A percentile compares a stretch with the other conserved stretches of the same genome.
phyloP scores from a whole-genome alignment of 2,329 filamentous ascomycete species.

The Chrysoporthe austroafricana region DNA sequence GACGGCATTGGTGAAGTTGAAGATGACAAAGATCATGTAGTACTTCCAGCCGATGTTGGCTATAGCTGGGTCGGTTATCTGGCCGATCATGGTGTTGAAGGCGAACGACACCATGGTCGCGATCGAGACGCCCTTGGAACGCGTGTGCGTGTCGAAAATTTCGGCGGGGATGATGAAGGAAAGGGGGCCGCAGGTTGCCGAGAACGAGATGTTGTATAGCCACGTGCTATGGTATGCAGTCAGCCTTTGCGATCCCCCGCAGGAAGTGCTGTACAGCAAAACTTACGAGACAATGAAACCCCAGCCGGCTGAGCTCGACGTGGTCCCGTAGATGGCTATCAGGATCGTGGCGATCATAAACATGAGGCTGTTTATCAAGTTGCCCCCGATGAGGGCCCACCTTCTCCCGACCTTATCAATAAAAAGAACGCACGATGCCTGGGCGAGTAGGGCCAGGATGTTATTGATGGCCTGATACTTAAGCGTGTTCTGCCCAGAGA shows the following conservation, averaged over 20 bases:
- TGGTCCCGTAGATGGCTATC: constrained; percentile 42
- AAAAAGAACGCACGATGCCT: constrained; percentile 68
- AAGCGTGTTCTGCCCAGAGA: constrained; percentile 65
- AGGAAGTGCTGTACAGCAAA: background rate
- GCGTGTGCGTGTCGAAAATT: constrained; percentile 77
- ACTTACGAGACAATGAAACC: constrained; percentile 69
- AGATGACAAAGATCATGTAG: constrained; percentile 58
- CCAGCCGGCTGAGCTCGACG: constrained; percentile 63
- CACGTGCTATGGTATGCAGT: constrained; percentile 58
- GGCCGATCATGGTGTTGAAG: constrained; percentile 57
- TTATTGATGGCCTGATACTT: constrained; percentile 78
- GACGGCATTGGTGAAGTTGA: constrained; percentile 55
- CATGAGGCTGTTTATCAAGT: constrained; percentile 70
- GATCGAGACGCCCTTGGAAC: constrained; percentile 74
- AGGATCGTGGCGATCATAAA: constrained; percentile 70
- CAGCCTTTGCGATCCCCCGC: background rate
- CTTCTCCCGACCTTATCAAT: constrained; percentile 74
- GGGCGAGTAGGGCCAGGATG: constrained; percentile 69
- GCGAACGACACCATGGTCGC: constrained; percentile 75
- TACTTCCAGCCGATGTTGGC: constrained; percentile 49
- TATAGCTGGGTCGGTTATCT: constrained; percentile 52
- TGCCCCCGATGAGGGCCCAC: constrained; percentile 73
- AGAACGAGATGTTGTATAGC: constrained; percentile 81
- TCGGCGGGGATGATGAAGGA: constrained; percentile 67
- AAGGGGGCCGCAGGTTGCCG: constrained; percentile 70